Evolutionary conservation across 352 stramenopile species (phyloP).

Genomic region (Phytophthora idaei): DNA sequence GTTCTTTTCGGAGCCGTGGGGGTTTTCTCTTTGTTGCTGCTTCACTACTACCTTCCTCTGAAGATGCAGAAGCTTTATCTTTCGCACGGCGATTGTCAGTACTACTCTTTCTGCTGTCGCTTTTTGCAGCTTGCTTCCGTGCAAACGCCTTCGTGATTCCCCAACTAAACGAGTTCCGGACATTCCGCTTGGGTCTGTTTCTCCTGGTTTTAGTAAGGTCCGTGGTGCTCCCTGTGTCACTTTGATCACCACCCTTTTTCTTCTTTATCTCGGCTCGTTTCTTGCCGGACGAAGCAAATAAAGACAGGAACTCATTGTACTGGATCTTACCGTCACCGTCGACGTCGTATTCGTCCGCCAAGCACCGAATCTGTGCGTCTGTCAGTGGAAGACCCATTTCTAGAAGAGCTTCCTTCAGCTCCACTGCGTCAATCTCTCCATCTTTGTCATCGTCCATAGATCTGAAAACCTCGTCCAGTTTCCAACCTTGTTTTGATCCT

Average conservation of each 20-base stretch:
- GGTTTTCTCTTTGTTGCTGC: conserved; percentile 9
- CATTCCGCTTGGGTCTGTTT: conserved; percentile 44
- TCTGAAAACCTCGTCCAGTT: conserved; percentile 62
- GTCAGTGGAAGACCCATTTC: conserved; percentile 75
- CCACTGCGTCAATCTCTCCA: conserved; percentile 51
- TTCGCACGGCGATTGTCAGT: conserved; percentile 4
- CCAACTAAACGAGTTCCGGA: conserved; percentile 77
- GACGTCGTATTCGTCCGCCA: conserved; percentile 70
- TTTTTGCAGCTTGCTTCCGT: conserved; percentile 46
- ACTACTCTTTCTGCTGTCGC: conserved; percentile 4
- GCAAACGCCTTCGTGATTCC: conserved; percentile 74
- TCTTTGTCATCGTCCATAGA: conserved; percentile 65
- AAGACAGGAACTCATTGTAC: conserved; percentile 61
- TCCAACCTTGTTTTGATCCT: conserved; percentile 45
- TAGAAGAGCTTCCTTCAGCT: conserved; percentile 62
- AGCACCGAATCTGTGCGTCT: conserved; percentile 61
- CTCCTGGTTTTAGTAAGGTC: conserved; percentile 21
- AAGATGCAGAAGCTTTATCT: conserved; percentile 16
- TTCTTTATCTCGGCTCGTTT: conserved; percentile 19
- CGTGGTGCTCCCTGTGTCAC: conserved; percentile 24
- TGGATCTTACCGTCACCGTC: conserved; percentile 68
- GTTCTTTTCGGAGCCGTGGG: conserved; percentile 9
- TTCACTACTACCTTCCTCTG: conserved; percentile 16
- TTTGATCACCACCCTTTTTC: conserved; percentile 23
- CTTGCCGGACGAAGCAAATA: conserved; percentile 39